Percentiles rank a stretch among this genome's conserved stretches.
These are phyloP conservation scores for Potentilla sterilis DNA, from an alignment of 306 rosid genomes.

Conservation along the genomic window DNA sequence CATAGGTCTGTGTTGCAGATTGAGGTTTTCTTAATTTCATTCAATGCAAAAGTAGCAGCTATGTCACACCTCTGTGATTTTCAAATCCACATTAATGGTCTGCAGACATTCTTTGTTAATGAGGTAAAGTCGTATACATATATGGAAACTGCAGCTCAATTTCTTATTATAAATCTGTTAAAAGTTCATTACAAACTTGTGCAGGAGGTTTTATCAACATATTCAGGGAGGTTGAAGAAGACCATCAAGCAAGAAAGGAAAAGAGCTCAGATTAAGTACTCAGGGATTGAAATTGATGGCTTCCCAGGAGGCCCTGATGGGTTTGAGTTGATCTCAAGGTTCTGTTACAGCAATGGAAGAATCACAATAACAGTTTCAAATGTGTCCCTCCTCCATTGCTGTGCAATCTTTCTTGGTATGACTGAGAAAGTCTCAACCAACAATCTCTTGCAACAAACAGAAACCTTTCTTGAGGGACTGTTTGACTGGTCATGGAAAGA, in stretches of 20 bases:
- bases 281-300: constrained; percentile 42
- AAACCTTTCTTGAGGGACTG: constrained; percentile 49
- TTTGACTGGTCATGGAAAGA: constrained; percentile 64
- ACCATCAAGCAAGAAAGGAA: constrained; percentile 41
- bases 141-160: background rate
- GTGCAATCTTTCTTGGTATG: constrained; percentile 62
- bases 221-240: constrained; percentile 50
- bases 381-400: constrained; percentile 53
- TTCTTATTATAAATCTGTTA: background rate
- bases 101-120: constrained; percentile 48
- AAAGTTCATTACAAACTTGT: constrained; percentile 8
- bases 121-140: constrained; percentile 34
- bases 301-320: constrained; percentile 74
- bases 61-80: constrained; percentile 49
- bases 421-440: constrained; percentile 42
- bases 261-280: constrained; percentile 27
- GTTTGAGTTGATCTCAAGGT: constrained; percentile 61
- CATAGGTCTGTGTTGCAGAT: constrained; percentile 4
- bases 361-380: constrained; percentile 49
- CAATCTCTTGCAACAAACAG: constrained; percentile 60
- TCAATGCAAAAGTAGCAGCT: constrained; percentile 35
- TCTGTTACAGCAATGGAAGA: constrained; percentile 58
- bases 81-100: constrained; percentile 54
- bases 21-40: constrained; percentile 17
- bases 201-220: constrained; percentile 49